These are phyloP conservation scores for Polyplosphaeria fusca DNA, from an alignment of 495 filamentous ascomycete species.

Conservation along the genomic window DNA sequence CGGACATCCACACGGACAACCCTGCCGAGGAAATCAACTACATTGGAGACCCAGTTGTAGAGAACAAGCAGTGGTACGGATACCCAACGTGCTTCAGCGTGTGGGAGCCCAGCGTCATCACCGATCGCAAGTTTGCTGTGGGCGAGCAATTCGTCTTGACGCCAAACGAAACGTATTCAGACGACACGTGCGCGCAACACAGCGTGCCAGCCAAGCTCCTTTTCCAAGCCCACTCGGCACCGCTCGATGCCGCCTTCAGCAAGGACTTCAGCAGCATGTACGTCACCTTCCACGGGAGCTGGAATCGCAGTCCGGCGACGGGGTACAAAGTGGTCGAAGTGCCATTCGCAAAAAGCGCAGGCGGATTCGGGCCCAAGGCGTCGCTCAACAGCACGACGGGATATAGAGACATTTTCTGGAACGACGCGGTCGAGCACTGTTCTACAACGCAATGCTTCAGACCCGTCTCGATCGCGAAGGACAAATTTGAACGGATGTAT, in stretches of 20 bases:
- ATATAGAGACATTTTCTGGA: constrained; percentile 26
- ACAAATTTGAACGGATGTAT: constrained; percentile 26
- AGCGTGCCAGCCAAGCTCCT: constrained; percentile 2
- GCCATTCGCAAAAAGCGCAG: constrained; percentile 10
- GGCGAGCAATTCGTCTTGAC: constrained; percentile 31
- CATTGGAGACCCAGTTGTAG: constrained; percentile 20
- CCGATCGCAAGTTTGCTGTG: constrained; percentile 15
- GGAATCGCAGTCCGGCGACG: constrained; percentile 20
- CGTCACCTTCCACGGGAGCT: constrained; percentile 32
- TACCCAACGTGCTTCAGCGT: constrained; percentile 33
- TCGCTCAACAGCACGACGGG: background rate
- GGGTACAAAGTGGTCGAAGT: constrained; percentile 30
- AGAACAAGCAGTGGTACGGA: constrained; percentile 32
- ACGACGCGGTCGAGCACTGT: constrained; percentile 5
- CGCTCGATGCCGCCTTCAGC: constrained; percentile 30
- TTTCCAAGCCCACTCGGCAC: constrained; percentile 26
- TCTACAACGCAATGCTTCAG: constrained; percentile 29
- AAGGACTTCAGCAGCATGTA: constrained; percentile 21
- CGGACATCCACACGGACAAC: constrained; percentile 30
- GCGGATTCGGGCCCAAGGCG: constrained; percentile 8
- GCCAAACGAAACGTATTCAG: constrained; percentile 21
- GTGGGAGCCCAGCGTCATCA: constrained; percentile 22
- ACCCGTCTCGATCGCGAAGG: constrained; percentile 24
- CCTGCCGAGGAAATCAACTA: constrained; percentile 34
- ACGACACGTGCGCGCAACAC: constrained; percentile 15